phyloP scores from a whole-genome alignment of 192 early-diverging fungal genomes.

The Gryganskiella cystojenkinii region DNA sequence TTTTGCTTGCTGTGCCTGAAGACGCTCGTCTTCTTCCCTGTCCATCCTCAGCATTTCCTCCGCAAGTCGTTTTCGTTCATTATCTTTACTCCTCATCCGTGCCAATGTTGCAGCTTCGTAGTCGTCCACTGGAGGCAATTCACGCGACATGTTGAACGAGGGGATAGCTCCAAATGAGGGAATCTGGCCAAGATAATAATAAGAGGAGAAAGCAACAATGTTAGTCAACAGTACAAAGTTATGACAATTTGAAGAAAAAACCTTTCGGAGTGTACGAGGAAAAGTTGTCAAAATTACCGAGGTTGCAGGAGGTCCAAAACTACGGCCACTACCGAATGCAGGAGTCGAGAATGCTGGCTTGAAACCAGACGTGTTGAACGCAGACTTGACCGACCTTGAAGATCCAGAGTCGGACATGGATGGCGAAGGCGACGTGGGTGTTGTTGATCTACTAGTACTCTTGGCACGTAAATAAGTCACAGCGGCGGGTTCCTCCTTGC shows the following conservation, averaged over 20 bases:
- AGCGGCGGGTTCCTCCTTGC: conserved; percentile 50
- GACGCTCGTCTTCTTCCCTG: conserved; percentile 38
- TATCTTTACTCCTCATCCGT: conserved; percentile 53
- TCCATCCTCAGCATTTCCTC: conserved; percentile 45
- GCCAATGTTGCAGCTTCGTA: conserved; percentile 60
- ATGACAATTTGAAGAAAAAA: no score
- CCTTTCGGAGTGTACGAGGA: no score
- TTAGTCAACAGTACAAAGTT: neutral
- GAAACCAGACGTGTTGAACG: conserved; percentile 35
- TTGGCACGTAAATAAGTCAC: conserved; percentile 48
- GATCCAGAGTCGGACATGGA: conserved; percentile 6
- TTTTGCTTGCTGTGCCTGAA: neutral
- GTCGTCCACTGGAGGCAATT: conserved; percentile 47
- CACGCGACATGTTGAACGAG: conserved; percentile 15
- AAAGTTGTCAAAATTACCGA: no score
- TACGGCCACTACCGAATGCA: conserved; percentile 8
- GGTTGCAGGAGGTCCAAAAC: conserved; percentile 22
- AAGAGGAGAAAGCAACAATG: neutral
- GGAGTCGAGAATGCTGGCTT: conserved; percentile 21
- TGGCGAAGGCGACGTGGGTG: neutral
- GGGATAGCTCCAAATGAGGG: conserved; percentile 22
- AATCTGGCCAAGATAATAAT: neutral
- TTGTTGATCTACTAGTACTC: conserved; percentile 4
- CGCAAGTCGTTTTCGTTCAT: conserved; percentile 51
- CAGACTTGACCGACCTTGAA: neutral